Base-by-base conservation (phyloP, 306 rosid species). In the Gastrolobium bilobum region DNA sequence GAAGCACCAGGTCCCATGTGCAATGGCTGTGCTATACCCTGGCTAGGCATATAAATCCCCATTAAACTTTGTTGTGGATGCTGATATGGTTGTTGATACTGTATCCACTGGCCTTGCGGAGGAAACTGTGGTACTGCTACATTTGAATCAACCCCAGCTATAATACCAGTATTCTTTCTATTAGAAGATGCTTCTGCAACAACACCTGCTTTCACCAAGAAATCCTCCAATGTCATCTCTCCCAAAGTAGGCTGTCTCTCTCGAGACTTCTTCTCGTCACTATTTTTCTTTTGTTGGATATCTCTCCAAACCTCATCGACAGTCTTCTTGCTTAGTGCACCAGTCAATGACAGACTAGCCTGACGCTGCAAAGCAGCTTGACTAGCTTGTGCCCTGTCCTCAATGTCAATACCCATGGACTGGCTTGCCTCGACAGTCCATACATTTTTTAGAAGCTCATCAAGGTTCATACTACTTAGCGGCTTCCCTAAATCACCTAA, bases 261-360 rank as follows among this genome's bases (percentile, higher is more conserved):
- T 56, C 81, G 89, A 8, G 90, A 58, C 74, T 82, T 87, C 92
- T 84, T 90, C 80, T 87, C 90, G 75, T 79, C 88, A 1, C 6
- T 69, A 37, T 78, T 58, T 86, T 96, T 96, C 76, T 83, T 85
- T 85, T 91, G 93, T 67, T 91, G 98, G 77, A 96, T 96, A 75
- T 96, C 98, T 85, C 81, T 89, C 99, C 99, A 96, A 73, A 96
- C 98, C 92, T 96, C 98, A 71, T 93, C 97, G 4, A 96, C 99
- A 7, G 99, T 96, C 87, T 93, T 96, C 87, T 90, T 96, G 88
- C 96, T 91, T 39, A 96, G 78, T 6, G 89, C 89, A 68, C 88
- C 71, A n/a, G 90, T 88, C 75, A 96, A 81, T 4, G 98, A 86
- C 70, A 91, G 78, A 84, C 99, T 95, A 59, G 92, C 94, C 80